Evolutionary conservation across 371 early-diverging fungal genomes (phyloP), one percentile per base, ranked within the genome.

Genomic region (Zychaea mexicana): DNA sequence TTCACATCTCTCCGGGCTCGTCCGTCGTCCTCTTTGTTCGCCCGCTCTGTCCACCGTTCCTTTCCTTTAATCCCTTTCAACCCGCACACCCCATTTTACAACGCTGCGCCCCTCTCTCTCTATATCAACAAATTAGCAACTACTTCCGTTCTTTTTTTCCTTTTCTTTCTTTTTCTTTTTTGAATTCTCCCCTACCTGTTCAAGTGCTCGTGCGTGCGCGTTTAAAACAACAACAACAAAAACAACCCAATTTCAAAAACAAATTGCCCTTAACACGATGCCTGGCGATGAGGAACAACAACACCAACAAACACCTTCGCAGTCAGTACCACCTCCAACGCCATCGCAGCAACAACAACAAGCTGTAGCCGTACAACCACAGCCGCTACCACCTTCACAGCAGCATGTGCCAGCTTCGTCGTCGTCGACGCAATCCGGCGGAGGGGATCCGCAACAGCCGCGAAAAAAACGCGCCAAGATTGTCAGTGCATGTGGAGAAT

Each of bases 391-490:
- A 42, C 42, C 42, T 4, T 27, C 27, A 19, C 58, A 57, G 4
- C 56, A 38, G 12, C 56, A 57, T 5, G 49, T 24, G n/a, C 9
- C 49, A 9, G 22, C 49, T 9, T 22, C 49, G 4, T 49, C 49
- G 10, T 49, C 49, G 1, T 49, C 49, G 6, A 42, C 36, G 15
- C 36, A 36, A 36, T 36, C 42, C 31, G 28, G 52, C 5, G 52
- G 24, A 27, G 55, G 32, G n/a, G 55, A 58, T 17, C 62, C 13
- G 52, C 52, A 61, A 33, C 58, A 67, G 21, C 76, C 76, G 45
- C 78, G 74, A 54, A 75, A 69, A 62, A 88, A 88, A 65, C 82
- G 86, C 63, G 85, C 82, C 42, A 86, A 86, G 64, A 86, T 88
- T 38, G 79, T 85, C 19, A 88, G 85, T 52, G 88, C 88, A 2